These are phyloP conservation scores for Cryptosporidium felis DNA, from an alignment of 169 alveolate species.

Conservation along the genomic window DNA sequence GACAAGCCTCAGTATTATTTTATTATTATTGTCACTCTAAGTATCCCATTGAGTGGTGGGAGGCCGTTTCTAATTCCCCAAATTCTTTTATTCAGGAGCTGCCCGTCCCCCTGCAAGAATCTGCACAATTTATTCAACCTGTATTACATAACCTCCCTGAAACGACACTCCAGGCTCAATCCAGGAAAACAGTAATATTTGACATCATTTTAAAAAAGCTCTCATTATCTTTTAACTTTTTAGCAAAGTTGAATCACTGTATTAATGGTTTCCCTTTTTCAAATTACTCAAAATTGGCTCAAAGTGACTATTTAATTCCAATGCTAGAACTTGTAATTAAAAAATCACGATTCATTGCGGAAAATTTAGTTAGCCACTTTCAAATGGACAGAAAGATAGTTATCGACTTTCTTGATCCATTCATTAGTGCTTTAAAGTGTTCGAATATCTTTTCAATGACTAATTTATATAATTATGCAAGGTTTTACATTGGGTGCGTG, in stretches of 20 bases:
- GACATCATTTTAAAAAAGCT: slow-evolving; percentile 38
- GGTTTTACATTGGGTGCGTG: slow-evolving; percentile 42
- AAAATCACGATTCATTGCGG: slow-evolving; percentile 14
- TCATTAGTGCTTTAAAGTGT: background rate
- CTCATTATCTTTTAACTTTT: background rate
- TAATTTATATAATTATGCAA: slow-evolving; percentile 15
- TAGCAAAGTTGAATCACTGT: background rate
- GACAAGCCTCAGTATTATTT: slow-evolving; percentile 17
- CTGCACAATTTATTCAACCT: background rate
- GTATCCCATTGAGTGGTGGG: slow-evolving; percentile 44
- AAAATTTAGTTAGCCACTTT: background rate
- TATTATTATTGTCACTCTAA: slow-evolving; percentile 1
- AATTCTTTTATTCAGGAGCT: slow-evolving; percentile 28
- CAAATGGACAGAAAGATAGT: slow-evolving; percentile 38
- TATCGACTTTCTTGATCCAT: slow-evolving; percentile 53
- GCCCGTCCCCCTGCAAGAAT: slow-evolving; percentile 37
- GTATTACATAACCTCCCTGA: background rate
- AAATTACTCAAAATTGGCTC: background rate
- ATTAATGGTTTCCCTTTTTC: background rate
- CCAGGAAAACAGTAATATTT: slow-evolving; percentile 33
- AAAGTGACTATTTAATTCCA: background rate
- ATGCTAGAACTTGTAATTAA: slow-evolving; percentile 12
- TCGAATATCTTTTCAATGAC: background rate
- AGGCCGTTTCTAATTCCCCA: slow-evolving; percentile 23
- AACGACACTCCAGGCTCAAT: background rate